Percentiles rank a stretch among this genome's conserved stretches.
Evolutionary conservation across 305 asterid species (phyloP).

Genomic region (Withania somnifera): DNA sequence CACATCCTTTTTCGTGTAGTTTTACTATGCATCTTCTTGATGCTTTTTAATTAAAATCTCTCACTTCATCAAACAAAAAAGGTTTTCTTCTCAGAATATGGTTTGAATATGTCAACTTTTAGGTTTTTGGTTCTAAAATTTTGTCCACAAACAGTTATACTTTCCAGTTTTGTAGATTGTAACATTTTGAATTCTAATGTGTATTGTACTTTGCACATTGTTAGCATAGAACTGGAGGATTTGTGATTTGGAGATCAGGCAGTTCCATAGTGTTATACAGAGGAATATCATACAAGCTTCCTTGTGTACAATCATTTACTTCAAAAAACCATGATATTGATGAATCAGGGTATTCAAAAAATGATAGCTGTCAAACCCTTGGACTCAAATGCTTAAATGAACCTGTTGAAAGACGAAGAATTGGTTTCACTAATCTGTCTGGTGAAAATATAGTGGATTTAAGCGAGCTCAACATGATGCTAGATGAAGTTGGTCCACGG

Average conservation of each 20-base stretch:
- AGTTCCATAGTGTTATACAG: constrained; percentile 65
- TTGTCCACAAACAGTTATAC: background rate
- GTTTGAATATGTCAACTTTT: background rate
- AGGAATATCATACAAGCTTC: constrained; percentile 67
- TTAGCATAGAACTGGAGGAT: constrained; percentile 84
- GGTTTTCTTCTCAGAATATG: background rate
- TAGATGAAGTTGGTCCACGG: constrained; percentile 78
- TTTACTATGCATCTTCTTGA: background rate
- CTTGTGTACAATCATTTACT: constrained; percentile 55
- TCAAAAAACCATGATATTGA: constrained; percentile 14
- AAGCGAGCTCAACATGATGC: constrained; percentile 42
- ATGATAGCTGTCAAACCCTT: constrained; percentile 13
- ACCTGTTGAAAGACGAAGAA: constrained; percentile 17
- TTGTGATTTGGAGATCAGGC: constrained; percentile 86
- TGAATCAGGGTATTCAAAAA: constrained; percentile 15
- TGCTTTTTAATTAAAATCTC: background rate
- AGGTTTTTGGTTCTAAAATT: background rate
- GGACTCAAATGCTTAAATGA: constrained; percentile 8
- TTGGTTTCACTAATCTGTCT: constrained; percentile 24
- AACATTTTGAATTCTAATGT: constrained; percentile 13
- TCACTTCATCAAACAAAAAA: background rate
- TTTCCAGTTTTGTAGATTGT: background rate
- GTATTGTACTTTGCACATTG: constrained; percentile 21
- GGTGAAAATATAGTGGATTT: constrained; percentile 44
- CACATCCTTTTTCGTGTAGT: background rate